A percentile compares a stretch with the other conserved stretches of the same genome.
Conservation (phyloP, 768 basidiomycete species). For the Boletus reticuloceps region DNA sequence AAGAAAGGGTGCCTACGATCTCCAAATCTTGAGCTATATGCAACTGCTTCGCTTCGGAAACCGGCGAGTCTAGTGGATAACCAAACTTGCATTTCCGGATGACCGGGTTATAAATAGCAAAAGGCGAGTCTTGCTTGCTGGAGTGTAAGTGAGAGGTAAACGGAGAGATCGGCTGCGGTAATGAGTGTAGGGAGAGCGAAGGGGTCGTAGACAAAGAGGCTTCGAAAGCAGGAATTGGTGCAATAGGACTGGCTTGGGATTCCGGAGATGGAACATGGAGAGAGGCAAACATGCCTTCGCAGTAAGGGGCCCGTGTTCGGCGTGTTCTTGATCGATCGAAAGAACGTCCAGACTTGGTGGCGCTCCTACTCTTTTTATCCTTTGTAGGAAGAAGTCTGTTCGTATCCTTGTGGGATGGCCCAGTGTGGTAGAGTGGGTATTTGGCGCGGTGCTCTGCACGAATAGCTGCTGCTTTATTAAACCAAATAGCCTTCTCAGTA, state of each 20-base stretch:
- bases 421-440: slow-evolving; percentile 31
- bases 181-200: slow-evolving; percentile 14
- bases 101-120: slow-evolving; percentile 9
- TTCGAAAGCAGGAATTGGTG: neutral
- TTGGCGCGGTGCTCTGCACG: slow-evolving; percentile 27
- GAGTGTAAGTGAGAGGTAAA: slow-evolving; percentile 7
- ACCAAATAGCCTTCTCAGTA: slow-evolving; percentile 37
- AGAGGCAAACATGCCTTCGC: slow-evolving; percentile 13
- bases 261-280: slow-evolving; percentile 5
- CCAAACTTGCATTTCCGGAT: slow-evolving; percentile 4
- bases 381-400: slow-evolving; percentile 11
- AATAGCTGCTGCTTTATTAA: slow-evolving; percentile 26
- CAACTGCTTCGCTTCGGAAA: slow-evolving; percentile 18
- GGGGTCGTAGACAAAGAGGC: slow-evolving; percentile 4
- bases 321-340: slow-evolving; percentile 31
- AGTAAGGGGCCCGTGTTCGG: slow-evolving; percentile 21
- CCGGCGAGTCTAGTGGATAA: slow-evolving; percentile 21
- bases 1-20: slow-evolving; percentile 23
- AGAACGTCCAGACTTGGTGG: slow-evolving; percentile 34
- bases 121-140: neutral
- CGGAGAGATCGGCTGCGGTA: slow-evolving; percentile 16
- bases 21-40: slow-evolving; percentile 25
- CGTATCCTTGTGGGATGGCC: slow-evolving; percentile 22
- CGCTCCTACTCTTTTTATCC: slow-evolving; percentile 34
- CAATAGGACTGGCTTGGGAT: neutral